Percentiles rank a stretch among this genome's conserved stretches.
These are phyloP conservation scores for Graphilbum sp. DNA, from an alignment of 2,329 filamentous ascomycete genomes.

Conservation along the genomic window DNA sequence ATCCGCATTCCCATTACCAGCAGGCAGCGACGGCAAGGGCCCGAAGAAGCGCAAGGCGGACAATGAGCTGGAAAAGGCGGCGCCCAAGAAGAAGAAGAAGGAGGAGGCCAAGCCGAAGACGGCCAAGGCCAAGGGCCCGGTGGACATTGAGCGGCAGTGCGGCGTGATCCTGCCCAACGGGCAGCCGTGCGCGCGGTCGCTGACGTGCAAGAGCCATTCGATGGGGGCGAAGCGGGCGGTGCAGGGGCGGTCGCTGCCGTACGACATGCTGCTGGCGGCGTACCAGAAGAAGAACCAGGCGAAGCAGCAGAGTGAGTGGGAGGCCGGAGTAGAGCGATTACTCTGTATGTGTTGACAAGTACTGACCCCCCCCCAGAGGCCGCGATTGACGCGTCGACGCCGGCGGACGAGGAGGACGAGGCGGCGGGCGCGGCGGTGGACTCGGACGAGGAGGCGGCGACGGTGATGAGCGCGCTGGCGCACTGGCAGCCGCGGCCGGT, in stretches of 20 bases:
- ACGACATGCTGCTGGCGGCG: constrained; percentile 76
- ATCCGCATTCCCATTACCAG: too few species aligned
- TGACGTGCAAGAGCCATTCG: constrained; percentile 89
- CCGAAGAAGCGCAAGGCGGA: constrained; percentile 63
- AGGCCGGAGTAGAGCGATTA: too few species aligned
- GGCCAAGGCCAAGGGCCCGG: constrained; percentile 76
- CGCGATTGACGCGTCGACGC: constrained; percentile 85
- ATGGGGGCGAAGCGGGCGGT: constrained; percentile 90
- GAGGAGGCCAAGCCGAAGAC: constrained; percentile 74
- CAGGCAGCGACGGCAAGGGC: constrained; percentile 42
- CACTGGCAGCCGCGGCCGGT: constrained; percentile 67
- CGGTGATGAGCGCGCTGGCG: constrained; percentile 68
- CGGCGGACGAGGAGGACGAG: constrained; percentile 72
- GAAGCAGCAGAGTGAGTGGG: constrained; percentile 56
- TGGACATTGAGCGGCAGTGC: constrained; percentile 88
- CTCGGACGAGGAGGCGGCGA: constrained; percentile 83
- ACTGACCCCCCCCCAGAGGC: constrained; percentile 51
- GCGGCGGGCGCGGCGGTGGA: constrained; percentile 69
- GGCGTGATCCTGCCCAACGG: constrained; percentile 77
- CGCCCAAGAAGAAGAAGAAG: constrained; percentile 88
- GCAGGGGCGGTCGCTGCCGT: constrained; percentile 70
- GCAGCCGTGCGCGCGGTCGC: constrained; percentile 68
- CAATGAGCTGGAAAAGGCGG: constrained; percentile 61
- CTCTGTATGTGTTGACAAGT: too few species aligned
- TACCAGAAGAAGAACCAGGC: constrained; percentile 98